Percentiles rank a stretch among this genome's conserved stretches.
These are phyloP conservation scores for Lineolata rhizophorae DNA, from an alignment of 495 filamentous ascomycete genomes.

Conservation along the genomic window DNA sequence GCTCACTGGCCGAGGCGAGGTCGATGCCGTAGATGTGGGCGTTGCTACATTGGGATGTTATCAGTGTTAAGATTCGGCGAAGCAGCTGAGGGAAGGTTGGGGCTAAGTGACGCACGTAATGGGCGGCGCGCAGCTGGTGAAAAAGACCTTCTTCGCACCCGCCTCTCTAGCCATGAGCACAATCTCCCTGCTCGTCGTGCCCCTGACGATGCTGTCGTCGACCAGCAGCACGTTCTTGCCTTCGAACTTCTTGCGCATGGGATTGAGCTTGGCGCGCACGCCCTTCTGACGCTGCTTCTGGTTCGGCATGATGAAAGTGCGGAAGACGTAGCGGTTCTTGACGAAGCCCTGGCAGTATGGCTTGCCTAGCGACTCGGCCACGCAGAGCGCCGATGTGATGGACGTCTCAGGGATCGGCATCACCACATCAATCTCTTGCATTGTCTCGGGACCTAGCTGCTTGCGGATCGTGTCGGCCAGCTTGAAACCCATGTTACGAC, in stretches of 20 bases:
- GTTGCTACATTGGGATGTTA: slow-evolving; percentile 22
- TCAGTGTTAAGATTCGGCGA: no score
- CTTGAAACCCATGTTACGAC: slow-evolving; percentile 81
- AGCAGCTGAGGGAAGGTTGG: slow-evolving; percentile 3
- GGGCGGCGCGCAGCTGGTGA: slow-evolving; percentile 71
- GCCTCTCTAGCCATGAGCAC: slow-evolving; percentile 85
- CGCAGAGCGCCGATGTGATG: slow-evolving; percentile 61
- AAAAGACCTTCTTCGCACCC: slow-evolving; percentile 74
- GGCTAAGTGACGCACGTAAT: slow-evolving; percentile 39
- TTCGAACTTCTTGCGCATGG: slow-evolving; percentile 73
- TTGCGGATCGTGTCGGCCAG: slow-evolving; percentile 59
- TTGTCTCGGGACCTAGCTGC: slow-evolving; percentile 46
- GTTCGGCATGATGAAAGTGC: slow-evolving; percentile 88
- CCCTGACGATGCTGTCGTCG: slow-evolving; percentile 85
- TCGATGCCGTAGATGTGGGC: slow-evolving; percentile 78
- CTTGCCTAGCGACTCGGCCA: slow-evolving; percentile 55
- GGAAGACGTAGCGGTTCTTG: slow-evolving; percentile 92
- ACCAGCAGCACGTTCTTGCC: slow-evolving; percentile 68
- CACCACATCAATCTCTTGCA: slow-evolving; percentile 77
- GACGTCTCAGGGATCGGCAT: slow-evolving; percentile 79
- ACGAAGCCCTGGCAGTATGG: slow-evolving; percentile 73
- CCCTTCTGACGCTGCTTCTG: slow-evolving; percentile 67
- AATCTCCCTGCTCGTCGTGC: slow-evolving; percentile 80
- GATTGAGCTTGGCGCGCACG: slow-evolving; percentile 56
- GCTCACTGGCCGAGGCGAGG: slow-evolving; percentile 58